phyloP scores from a whole-genome alignment of 176 grass and related monocot species.

The Lolium multiflorum region DNA sequence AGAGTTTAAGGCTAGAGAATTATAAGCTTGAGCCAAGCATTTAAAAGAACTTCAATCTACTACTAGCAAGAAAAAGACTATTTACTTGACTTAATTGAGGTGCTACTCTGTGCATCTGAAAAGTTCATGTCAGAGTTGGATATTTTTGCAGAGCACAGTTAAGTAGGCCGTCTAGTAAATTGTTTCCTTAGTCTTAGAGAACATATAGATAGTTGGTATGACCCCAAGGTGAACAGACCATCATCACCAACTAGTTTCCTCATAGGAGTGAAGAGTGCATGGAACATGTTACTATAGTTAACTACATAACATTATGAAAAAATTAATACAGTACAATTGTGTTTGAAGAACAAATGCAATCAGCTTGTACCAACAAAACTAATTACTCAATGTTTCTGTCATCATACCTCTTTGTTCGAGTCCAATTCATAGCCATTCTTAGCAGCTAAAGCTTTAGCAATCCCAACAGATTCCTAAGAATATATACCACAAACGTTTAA shows the following conservation, averaged over 20 bases:
- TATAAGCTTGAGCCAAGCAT: not conserved
- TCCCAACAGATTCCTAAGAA: conserved; percentile 97
- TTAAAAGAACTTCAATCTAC: conserved; percentile 11
- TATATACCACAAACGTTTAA: conserved; percentile 36
- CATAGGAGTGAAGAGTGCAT: not conserved
- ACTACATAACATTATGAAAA: not conserved
- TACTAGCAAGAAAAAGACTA: conserved; percentile 8
- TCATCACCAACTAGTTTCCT: conserved; percentile 22
- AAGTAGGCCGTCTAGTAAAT: too few relatives aligned
- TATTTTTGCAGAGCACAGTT: too few relatives aligned
- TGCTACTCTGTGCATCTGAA: not conserved
- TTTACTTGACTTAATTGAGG: conserved; percentile 11
- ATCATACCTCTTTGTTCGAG: conserved; percentile 92
- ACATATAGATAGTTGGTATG: conserved; percentile 14
- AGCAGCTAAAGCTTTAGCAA: conserved; percentile 95
- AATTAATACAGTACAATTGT: conserved; percentile 12
- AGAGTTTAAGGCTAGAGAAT: not conserved
- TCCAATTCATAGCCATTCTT: conserved; percentile 99
- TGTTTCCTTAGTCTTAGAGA: not conserved
- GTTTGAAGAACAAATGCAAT: not conserved
- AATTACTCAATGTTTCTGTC: conserved; percentile 6
- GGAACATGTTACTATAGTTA: not conserved
- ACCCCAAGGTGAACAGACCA: not conserved
- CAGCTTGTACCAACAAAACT: not conserved
- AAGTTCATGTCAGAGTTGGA: too few relatives aligned